phyloP scores from a whole-genome alignment of 768 basidiomycete genomes.

The Tephrocybe sp. region DNA sequence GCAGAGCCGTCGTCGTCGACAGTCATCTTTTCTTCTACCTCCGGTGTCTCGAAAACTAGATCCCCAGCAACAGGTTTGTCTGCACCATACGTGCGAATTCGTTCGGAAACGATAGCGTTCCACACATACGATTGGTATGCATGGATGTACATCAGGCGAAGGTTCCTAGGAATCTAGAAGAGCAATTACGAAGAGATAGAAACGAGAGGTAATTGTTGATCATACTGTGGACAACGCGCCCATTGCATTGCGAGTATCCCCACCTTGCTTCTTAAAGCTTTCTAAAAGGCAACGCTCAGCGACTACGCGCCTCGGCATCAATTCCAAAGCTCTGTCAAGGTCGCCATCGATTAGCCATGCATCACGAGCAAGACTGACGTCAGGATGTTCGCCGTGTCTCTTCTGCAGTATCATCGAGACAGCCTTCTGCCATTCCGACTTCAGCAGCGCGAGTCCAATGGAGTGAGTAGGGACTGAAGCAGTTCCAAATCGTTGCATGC shows the following conservation, averaged over 20 bases:
- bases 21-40: slow-evolving; percentile 32
- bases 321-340: slow-evolving; percentile 74
- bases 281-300: slow-evolving; percentile 94
- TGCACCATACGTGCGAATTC: slow-evolving; percentile 75
- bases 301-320: slow-evolving; percentile 90
- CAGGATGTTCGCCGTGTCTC: slow-evolving; percentile 90
- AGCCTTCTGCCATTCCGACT: slow-evolving; percentile 89
- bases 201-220: slow-evolving; percentile 4
- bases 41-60: slow-evolving; percentile 70
- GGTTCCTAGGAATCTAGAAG: slow-evolving; percentile 86
- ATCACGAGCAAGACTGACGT: slow-evolving; percentile 78
- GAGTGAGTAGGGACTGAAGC: slow-evolving; percentile 94
- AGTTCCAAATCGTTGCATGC: slow-evolving; percentile 99
- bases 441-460: slow-evolving; percentile 88
- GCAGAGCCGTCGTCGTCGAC: slow-evolving; percentile 31
- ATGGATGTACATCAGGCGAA: slow-evolving; percentile 97
- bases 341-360: slow-evolving; percentile 88
- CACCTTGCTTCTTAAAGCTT: slow-evolving; percentile 79
- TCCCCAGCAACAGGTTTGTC: slow-evolving; percentile 83
- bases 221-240: slow-evolving; percentile 83
- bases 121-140: slow-evolving; percentile 99
- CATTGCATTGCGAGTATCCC: slow-evolving; percentile 80
- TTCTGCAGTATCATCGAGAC: slow-evolving; percentile 78
- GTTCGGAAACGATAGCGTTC: slow-evolving; percentile 96
- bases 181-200: neutral